Evolutionary conservation across 78 protist genomes (phyloP), one percentile per base, ranked within the genome.

Genomic region (Capsaspora owczarzaki): DNA sequence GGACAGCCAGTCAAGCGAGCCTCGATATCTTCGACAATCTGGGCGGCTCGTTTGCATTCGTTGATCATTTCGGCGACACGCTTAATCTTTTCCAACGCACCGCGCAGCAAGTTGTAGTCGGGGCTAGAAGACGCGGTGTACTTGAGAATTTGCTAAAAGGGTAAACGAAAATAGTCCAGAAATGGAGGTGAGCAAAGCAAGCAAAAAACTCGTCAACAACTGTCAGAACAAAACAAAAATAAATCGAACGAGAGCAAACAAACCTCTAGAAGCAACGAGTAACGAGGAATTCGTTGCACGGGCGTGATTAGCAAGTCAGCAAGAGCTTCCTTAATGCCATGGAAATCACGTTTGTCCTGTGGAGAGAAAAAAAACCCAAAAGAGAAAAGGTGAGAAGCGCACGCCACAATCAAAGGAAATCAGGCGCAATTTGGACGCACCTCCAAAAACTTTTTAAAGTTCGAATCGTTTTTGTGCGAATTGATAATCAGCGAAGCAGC

Each of bases 281-380:
- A 81, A 23, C 84, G 84, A 10, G 84, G 78, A n/a, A 81, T 81
- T 1, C 84, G 77, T 71, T 81, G 84, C n/a, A 81, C 84, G 10
- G 84, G 84, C 35, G 84, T 38, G 29, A 81, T 69, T 8, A 81
- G 78, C 10, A 81, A 70, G 31, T 79, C 83, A n/a, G 51, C 10
- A 8, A 79, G 60, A 10, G 40, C 74, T 29, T 79, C 83, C 6
- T 44, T 61, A 38, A 68, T 33, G 20, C 83, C 76, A 27, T 69
- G 70, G n/a, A 66, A 61, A 14, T 79, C 75, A 5, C 83, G 53
- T 38, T 68, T 68, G 22, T 38, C 74, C 49, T 38, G 49, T 41
- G 29, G n/a, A n/a, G 61, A 53, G 20, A 53, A 53, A n/a, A n/a
- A n/a, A n/a, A n/a, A n/a, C n/a, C n/a, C n/a, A n/a, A n/a, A n/a